These are phyloP conservation scores for Cryptococcus hybrid DNA, from an alignment of 1,284 basidiomycete species.

Conservation along the genomic window DNA sequence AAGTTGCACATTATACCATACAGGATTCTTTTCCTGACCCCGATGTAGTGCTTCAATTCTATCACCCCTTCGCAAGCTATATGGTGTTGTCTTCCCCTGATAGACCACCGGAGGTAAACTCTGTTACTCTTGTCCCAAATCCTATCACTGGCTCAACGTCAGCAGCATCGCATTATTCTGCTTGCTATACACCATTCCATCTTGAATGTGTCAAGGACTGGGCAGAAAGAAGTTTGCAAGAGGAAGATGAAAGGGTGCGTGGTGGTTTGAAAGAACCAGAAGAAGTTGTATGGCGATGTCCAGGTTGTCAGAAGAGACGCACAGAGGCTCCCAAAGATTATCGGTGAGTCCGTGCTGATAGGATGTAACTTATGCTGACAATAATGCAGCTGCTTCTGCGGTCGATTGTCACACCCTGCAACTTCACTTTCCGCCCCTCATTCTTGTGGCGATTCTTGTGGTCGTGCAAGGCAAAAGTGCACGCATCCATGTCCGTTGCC, in stretches of 20 bases:
- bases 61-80: slow-evolving; percentile 45
- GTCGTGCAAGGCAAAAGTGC: slow-evolving; percentile 61
- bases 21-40: background rate
- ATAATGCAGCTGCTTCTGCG: slow-evolving; percentile 72
- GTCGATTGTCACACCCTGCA: slow-evolving; percentile 66
- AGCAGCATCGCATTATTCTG: slow-evolving; percentile 30
- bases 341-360: slow-evolving; percentile 1
- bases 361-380: slow-evolving; percentile 51
- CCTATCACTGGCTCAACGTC: slow-evolving; percentile 65
- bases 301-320: slow-evolving; percentile 77
- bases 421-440: slow-evolving; percentile 73
- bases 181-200: slow-evolving; percentile 51
- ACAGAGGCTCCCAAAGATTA: slow-evolving; percentile 65
- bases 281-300: slow-evolving; percentile 68
- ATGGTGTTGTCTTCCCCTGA: slow-evolving; percentile 48
- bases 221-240: slow-evolving; percentile 71
- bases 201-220: slow-evolving; percentile 65
- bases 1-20: slow-evolving; percentile 9
- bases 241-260: slow-evolving; percentile 47
- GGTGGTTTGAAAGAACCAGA: slow-evolving; percentile 58
- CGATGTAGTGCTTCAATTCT: slow-evolving; percentile 44
- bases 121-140: slow-evolving; percentile 18
- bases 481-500: slow-evolving; percentile 67
- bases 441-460: slow-evolving; percentile 74
- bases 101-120: slow-evolving; percentile 11